Evolutionary conservation across 1,139 yeast species (phyloP), one percentile per base, ranked within the genome.

Genomic region (Scheffersomyces titani): DNA sequence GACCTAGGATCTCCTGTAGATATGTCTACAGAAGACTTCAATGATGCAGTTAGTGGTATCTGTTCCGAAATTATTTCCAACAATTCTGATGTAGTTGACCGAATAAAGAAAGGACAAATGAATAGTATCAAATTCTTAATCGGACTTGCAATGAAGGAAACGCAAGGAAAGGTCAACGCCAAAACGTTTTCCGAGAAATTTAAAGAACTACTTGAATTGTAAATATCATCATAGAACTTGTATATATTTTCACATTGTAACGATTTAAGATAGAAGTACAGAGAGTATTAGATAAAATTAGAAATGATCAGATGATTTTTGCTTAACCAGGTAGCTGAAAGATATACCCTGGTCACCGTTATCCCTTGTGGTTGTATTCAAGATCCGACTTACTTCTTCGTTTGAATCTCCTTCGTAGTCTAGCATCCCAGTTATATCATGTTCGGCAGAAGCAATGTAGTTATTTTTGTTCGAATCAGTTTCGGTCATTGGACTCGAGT

Each of bases 61-160:
- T 88, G 96, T 60, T 60, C 61, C n/a, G 74, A 76, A 19, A 83
- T 90, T 5, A 69, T 92, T 0, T 65, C 63, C 0, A 71, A 73
- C n/a, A 75, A 90, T 65, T 79, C 80, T 0, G 84, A 82, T 19
- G 84, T 89, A 18, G 89, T 89, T 7, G 73, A 75, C 5, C 84
- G 85, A 53, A 81, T 89, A 19, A 70, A 73, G 44, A 69, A 76
- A 0, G 92, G 92, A 0, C 88, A 88, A 56, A 83, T 82, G 60
- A 84, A 83, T 51, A 84, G 92, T 19, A 70, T 93, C 36, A 90
- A 92, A 65, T 92, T 80, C 65, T 75, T 94, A 57, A 81, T 94
- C 3, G 99, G 98, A 0, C 85, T 85, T 67, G 97, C 92, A 18
- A 92, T 96, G 97, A 83, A 86, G 63, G 76, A 80, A 57, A 83